Percentiles rank a stretch among this genome's conserved stretches.
Evolutionary conservation across 768 basidiomycete species (phyloP).

Genomic region (Lactarius deliciosus): DNA sequence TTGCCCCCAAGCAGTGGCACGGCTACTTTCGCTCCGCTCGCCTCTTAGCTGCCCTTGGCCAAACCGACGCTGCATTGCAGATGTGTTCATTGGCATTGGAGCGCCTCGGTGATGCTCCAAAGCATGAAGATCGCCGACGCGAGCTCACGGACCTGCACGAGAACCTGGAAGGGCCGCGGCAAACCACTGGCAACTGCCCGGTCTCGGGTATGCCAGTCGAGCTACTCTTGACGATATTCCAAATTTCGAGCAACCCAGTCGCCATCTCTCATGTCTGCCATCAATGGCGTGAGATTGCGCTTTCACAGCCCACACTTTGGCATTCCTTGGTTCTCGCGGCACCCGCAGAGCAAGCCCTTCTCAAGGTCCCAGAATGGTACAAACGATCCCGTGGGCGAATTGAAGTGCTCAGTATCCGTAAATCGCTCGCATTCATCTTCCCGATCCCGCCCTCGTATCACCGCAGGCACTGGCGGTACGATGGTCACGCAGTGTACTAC

Average conservation of each 20-base stretch:
- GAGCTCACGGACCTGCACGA: conserved; percentile 22
- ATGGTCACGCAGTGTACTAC: conserved; percentile 24
- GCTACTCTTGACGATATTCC: conserved; percentile 57
- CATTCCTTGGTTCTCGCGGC: conserved; percentile 48
- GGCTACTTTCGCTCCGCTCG: conserved; percentile 76
- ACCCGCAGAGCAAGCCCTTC: conserved; percentile 43
- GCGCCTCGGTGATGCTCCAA: conserved; percentile 44
- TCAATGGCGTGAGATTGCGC: conserved; percentile 59
- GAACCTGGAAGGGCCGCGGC: conserved; percentile 2
- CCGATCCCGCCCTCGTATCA: background rate
- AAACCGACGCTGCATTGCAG: conserved; percentile 49
- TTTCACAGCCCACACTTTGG: conserved; percentile 61
- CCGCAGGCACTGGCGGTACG: background rate
- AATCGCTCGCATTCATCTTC: conserved; percentile 32
- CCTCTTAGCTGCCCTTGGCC: conserved; percentile 55
- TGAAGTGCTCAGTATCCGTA: conserved; percentile 14
- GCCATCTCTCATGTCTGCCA: conserved; percentile 56
- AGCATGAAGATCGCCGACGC: conserved; percentile 44
- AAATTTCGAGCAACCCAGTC: conserved; percentile 45
- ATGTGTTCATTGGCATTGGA: conserved; percentile 63
- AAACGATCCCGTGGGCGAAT: conserved; percentile 54
- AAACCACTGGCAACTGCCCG: background rate
- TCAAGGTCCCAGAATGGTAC: conserved; percentile 61
- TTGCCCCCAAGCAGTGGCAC: conserved; percentile 70
- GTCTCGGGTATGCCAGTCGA: conserved; percentile 60